Percentiles rank a stretch among this genome's conserved stretches.
Evolutionary conservation across 2,329 filamentous ascomycete species (phyloP).

Genomic region (Rachicladosporium sp.): DNA sequence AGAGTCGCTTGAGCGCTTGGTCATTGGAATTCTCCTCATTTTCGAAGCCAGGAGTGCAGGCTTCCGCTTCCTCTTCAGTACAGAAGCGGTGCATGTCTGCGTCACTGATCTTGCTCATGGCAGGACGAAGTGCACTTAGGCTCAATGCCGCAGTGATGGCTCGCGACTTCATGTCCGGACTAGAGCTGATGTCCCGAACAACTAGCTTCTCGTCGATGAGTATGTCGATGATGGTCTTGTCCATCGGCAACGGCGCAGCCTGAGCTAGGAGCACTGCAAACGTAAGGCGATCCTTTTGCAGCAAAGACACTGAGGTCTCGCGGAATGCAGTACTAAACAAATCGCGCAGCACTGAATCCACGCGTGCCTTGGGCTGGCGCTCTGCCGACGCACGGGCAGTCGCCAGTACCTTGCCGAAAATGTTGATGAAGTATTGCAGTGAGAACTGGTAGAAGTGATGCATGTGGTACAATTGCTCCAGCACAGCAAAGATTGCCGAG

Average conservation of each 20-base stretch:
- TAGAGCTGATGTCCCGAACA: slow-evolving; percentile 66
- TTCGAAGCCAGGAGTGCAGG: slow-evolving; percentile 67
- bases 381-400: slow-evolving; percentile 64
- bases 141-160: slow-evolving; percentile 57
- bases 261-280: slow-evolving; percentile 91
- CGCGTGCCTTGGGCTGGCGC: slow-evolving; percentile 46
- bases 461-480: slow-evolving; percentile 94
- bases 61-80: slow-evolving; percentile 73
- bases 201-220: slow-evolving; percentile 68
- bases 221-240: slow-evolving; percentile 74
- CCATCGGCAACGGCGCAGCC: slow-evolving; percentile 91
- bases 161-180: slow-evolving; percentile 51
- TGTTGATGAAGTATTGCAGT: slow-evolving; percentile 92
- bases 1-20: slow-evolving; percentile 66
- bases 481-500: slow-evolving; percentile 90
- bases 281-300: slow-evolving; percentile 90
- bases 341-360: slow-evolving; percentile 82
- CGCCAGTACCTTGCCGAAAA: slow-evolving; percentile 85
- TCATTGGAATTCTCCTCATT: slow-evolving; percentile 44
- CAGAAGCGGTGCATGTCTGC: slow-evolving; percentile 73
- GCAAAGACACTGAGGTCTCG: slow-evolving; percentile 79
- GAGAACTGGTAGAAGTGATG: slow-evolving; percentile 99
- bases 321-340: slow-evolving; percentile 87
- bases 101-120: slow-evolving; percentile 49
- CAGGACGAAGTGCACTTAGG: slow-evolving; percentile 60